Conservation (phyloP, 345 rosid genomes). For the Schrenkiella parvula region DNA sequence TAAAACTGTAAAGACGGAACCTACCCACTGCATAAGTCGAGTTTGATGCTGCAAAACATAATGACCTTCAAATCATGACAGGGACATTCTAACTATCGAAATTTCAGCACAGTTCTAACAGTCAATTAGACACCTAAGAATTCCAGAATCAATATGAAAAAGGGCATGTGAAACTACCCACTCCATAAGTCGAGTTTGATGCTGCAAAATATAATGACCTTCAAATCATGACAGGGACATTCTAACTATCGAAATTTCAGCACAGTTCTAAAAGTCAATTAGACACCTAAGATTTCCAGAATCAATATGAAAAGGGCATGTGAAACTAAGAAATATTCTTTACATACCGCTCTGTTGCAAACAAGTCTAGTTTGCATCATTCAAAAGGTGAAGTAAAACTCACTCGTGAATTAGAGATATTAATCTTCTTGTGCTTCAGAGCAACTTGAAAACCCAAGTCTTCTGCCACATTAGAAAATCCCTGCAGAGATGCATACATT, state of each 20-base stretch:
- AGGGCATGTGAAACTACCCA: background rate
- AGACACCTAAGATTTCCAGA: background rate
- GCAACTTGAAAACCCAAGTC: constrained; percentile 74
- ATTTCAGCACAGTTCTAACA: background rate
- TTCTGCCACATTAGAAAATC: constrained; percentile 73
- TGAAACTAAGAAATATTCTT: background rate
- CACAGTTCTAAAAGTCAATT: background rate
- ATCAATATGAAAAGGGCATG: background rate
- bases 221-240: background rate
- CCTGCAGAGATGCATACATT: constrained; percentile 44
- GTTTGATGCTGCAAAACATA: background rate
- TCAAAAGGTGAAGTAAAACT: constrained; percentile 33
- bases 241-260: background rate
- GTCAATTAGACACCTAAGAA: background rate
- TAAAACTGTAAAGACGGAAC: constrained; percentile 1
- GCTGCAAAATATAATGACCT: background rate
- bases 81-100: background rate
- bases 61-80: background rate
- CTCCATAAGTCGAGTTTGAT: background rate
- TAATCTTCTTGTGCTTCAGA: constrained; percentile 94
- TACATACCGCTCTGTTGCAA: background rate
- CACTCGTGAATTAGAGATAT: constrained; percentile 93
- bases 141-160: background rate
- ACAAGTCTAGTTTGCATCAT: background rate
- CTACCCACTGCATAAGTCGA: background rate